These are phyloP conservation scores for Cerrena zonata DNA, from an alignment of 1,284 basidiomycete genomes.

Conservation along the genomic window DNA sequence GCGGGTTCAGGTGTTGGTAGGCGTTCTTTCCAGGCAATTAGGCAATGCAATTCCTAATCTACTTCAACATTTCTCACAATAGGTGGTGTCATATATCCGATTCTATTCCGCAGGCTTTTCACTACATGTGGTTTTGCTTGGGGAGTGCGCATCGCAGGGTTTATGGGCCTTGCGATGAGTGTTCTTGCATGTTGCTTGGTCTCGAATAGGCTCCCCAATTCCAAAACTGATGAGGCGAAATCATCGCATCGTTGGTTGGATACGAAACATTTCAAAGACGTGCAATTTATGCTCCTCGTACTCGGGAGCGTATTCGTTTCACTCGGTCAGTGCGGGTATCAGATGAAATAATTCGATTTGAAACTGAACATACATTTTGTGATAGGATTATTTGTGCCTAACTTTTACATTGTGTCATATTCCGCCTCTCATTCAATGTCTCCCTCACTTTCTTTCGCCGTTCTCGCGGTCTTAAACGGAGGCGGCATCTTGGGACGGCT, in stretches of 20 bases:
- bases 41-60: conserved; percentile 6
- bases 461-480: conserved; percentile 60
- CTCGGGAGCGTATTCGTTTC: conserved; percentile 28
- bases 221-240: background rate
- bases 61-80: background rate
- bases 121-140: conserved; percentile 52
- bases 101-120: conserved; percentile 58
- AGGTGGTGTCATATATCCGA: conserved; percentile 66
- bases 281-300: conserved; percentile 25
- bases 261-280: conserved; percentile 25
- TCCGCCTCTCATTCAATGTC: conserved; percentile 30
- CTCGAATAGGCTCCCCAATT: conserved; percentile 20
- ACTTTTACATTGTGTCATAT: conserved; percentile 59
- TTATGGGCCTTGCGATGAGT: conserved; percentile 28
- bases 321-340: conserved; percentile 17
- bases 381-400: conserved; percentile 14
- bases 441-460: conserved; percentile 38
- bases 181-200: conserved; percentile 22
- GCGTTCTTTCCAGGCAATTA: background rate
- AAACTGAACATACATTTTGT: conserved; percentile 4
- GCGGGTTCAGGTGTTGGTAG: conserved; percentile 28
- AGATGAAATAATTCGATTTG: background rate
- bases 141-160: conserved; percentile 41
- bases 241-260: conserved; percentile 22
- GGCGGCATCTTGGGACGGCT: conserved; percentile 56